These are phyloP conservation scores for Macaranga tanarius DNA, from an alignment of 441 rosid species.

Conservation along the genomic window DNA sequence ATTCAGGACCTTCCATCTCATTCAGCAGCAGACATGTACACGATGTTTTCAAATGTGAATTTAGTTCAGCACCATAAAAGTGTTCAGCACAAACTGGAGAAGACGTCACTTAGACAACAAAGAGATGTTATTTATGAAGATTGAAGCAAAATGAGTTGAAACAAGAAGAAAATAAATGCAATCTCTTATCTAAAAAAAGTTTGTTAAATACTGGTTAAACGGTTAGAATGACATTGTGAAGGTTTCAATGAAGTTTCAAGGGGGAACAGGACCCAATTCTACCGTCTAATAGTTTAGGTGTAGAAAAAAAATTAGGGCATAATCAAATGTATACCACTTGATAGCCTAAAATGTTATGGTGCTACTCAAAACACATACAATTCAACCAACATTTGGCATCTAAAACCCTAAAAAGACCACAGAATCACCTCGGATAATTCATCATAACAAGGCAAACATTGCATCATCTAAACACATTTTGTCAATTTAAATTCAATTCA, in stretches of 20 bases:
- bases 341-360: not conserved
- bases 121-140: no score
- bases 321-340: not conserved
- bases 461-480: no score
- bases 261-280: not conserved
- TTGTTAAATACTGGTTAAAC: not conserved
- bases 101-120: no score
- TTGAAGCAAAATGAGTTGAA: no score
- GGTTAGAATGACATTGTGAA: not conserved
- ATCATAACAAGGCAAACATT: no score
- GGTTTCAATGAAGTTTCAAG: not conserved
- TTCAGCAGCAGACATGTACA: not conserved
- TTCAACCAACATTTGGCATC: no score
- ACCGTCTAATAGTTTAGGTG: not conserved
- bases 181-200: not conserved
- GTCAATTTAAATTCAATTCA: no score
- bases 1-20: not conserved
- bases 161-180: no score
- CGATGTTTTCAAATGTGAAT: not conserved
- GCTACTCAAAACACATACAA: no score
- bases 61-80: not conserved
- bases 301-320: not conserved
- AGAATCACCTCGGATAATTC: no score
- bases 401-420: no score
- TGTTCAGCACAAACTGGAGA: no score